phyloP scores from a whole-genome alignment of 768 basidiomycete species.

The Mycena rebaudengoi region DNA sequence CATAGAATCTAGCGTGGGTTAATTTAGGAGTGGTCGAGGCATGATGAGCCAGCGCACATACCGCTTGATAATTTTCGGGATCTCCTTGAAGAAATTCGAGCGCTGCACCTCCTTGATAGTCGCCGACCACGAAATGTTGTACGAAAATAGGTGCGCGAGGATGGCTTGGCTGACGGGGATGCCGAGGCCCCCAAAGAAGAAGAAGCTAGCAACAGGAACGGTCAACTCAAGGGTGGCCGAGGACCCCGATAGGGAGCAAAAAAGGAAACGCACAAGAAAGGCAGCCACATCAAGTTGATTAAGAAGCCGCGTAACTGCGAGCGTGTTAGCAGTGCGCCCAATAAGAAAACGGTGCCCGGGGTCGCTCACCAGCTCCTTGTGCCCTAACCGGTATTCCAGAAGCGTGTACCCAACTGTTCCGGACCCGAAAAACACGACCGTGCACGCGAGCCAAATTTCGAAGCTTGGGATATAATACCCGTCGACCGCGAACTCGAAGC shows the following conservation, averaged over 20 bases:
- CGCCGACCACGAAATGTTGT: conserved; percentile 66
- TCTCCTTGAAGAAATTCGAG: conserved; percentile 91
- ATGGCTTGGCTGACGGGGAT: conserved; percentile 76
- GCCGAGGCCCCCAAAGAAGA: conserved; percentile 80
- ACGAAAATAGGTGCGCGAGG: conserved; percentile 69
- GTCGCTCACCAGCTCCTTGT: conserved; percentile 53
- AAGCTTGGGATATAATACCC: conserved; percentile 82
- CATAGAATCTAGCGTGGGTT: conserved; percentile 60
- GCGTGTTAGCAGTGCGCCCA: conserved; percentile 26
- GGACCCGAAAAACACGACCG: conserved; percentile 79
- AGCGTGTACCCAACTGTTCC: conserved; percentile 78
- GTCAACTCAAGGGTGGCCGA: background rate
- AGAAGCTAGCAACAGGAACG: conserved; percentile 57
- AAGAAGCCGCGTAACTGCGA: conserved; percentile 55
- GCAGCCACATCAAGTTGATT: conserved; percentile 72
- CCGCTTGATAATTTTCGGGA: conserved; percentile 81
- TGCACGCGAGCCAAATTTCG: conserved; percentile 82
- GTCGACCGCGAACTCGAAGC: conserved; percentile 77
- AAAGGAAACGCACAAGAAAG: conserved; percentile 70
- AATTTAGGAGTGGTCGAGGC: conserved; percentile 36
- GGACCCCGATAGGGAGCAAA: background rate
- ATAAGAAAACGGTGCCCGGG: conserved; percentile 38
- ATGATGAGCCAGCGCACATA: conserved; percentile 47
- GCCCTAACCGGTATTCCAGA: conserved; percentile 76
- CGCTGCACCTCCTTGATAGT: conserved; percentile 84